Evolutionary conservation across 176 grass and related monocot species (phyloP).

Genomic region (Neostapfia colusana): DNA sequence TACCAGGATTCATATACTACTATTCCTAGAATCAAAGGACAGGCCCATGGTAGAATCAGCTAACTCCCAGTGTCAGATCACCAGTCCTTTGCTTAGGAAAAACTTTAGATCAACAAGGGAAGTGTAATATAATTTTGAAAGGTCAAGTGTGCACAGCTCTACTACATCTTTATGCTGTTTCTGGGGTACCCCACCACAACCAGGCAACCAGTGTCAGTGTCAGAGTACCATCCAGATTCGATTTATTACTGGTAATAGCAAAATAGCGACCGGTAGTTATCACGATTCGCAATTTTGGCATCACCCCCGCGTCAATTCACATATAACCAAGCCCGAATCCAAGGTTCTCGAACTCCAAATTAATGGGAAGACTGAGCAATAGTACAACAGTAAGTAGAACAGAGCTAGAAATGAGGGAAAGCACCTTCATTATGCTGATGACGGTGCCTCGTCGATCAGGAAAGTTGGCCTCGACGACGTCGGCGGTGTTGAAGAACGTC

Average conservation of each 20-base stretch:
- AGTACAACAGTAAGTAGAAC: background rate
- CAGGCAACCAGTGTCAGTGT: no score
- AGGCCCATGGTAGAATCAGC: no score
- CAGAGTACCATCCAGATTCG: background rate
- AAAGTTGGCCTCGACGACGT: conserved; percentile 86
- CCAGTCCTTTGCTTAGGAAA: background rate
- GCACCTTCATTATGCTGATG: conserved; percentile 99
- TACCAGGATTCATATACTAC: no score
- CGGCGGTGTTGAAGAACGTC: conserved; percentile 85
- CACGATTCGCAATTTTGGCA: background rate
- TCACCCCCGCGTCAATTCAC: background rate
- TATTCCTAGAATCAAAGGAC: no score
- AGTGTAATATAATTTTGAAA: background rate
- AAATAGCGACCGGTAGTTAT: background rate
- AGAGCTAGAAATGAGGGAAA: background rate
- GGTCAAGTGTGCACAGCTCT: background rate
- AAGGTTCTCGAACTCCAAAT: background rate
- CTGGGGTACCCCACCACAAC: background rate
- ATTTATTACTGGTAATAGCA: background rate
- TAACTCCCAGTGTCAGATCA: no score
- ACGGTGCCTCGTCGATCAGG: conserved; percentile 73
- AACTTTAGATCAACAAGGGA: background rate
- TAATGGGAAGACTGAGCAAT: background rate
- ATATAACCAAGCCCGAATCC: background rate
- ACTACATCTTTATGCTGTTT: background rate